These are phyloP conservation scores for Aureobasidium sp. DNA, from an alignment of 2,329 filamentous ascomycete species.

Conservation along the genomic window DNA sequence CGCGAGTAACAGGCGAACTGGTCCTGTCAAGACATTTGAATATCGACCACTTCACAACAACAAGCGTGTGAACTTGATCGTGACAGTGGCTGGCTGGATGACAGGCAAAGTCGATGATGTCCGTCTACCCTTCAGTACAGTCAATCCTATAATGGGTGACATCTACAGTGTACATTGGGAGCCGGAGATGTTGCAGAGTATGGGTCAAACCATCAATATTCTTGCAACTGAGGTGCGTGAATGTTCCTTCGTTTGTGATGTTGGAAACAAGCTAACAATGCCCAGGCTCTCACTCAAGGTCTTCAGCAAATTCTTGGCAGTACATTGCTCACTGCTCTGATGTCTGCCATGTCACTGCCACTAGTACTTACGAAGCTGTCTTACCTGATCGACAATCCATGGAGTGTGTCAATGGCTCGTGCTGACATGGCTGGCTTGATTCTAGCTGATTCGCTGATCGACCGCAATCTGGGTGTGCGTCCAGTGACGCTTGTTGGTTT, in stretches of 20 bases:
- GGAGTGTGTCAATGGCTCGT: slow-evolving; percentile 91
- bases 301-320: slow-evolving; percentile 90
- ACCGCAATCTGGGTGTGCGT: slow-evolving; percentile 81
- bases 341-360: slow-evolving; percentile 89
- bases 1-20: slow-evolving; percentile 80
- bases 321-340: slow-evolving; percentile 79
- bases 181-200: slow-evolving; percentile 93
- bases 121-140: slow-evolving; percentile 87
- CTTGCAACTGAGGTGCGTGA: slow-evolving; percentile 79
- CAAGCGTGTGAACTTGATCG: slow-evolving; percentile 89
- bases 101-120: slow-evolving; percentile 97
- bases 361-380: slow-evolving; percentile 87
- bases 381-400: slow-evolving; percentile 96
- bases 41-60: slow-evolving; percentile 97
- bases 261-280: slow-evolving; percentile 20
- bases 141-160: slow-evolving; percentile 96
- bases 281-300: slow-evolving; percentile 83
- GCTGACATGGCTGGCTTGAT: slow-evolving; percentile 85
- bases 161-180: slow-evolving; percentile 97
- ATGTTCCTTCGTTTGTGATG: not conserved
- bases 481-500: slow-evolving; percentile 93
- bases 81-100: slow-evolving; percentile 97
- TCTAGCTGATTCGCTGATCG: slow-evolving; percentile 86
- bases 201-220: slow-evolving; percentile 98
- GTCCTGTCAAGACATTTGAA: slow-evolving; percentile 91